Evolutionary conservation across 2,329 filamentous ascomycete species (phyloP).

Genomic region (Drechslerella stenobrocha): DNA sequence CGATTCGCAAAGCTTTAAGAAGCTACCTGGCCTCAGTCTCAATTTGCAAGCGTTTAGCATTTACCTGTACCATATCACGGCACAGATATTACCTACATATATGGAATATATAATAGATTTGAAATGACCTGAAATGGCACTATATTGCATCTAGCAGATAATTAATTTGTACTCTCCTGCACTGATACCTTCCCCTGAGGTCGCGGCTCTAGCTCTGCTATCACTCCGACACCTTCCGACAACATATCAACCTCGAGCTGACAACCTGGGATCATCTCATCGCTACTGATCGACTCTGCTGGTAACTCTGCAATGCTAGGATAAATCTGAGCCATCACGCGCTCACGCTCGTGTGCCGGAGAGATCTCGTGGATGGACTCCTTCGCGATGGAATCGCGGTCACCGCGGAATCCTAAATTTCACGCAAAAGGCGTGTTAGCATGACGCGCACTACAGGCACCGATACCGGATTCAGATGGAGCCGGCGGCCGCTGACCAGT

Average conservation of each 20-base stretch:
- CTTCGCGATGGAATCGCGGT: conserved; percentile 14
- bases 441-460: neutral
- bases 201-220: conserved; percentile 24
- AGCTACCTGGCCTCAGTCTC: neutral
- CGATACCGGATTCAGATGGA: neutral
- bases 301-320: conserved; percentile 33
- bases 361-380: conserved; percentile 13
- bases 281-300: conserved; percentile 43
- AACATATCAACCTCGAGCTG: conserved; percentile 15
- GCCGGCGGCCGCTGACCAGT: conserved; percentile 15
- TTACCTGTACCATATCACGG: conserved; percentile 16
- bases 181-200: conserved; percentile 14
- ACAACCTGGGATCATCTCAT: conserved; percentile 30
- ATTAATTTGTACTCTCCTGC: conserved; percentile 1
- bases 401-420: conserved; percentile 11
- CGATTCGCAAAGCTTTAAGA: conserved; percentile 79
- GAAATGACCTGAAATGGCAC: neutral
- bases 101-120: neutral
- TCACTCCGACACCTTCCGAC: conserved; percentile 19
- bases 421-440: conserved; percentile 11
- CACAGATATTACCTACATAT: neutral
- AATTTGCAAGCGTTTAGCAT: neutral
- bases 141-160: neutral
- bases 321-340: conserved; percentile 8
- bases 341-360: conserved; percentile 5